phyloP scores from a whole-genome alignment of 306 rosid species.

The Vigna reflexopilosa region DNA sequence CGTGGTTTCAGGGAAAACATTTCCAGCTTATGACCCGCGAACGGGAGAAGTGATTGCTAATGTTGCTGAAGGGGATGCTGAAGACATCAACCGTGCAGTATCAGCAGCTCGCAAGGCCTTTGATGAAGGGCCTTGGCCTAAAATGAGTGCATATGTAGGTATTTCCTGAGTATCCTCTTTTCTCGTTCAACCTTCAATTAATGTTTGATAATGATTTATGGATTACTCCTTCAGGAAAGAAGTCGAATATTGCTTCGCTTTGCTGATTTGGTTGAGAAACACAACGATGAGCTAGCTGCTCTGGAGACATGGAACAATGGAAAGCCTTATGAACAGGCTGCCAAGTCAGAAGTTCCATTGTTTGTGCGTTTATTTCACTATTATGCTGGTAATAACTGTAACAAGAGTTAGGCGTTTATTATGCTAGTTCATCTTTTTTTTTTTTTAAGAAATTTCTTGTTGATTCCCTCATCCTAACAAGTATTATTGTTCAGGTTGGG shows the following conservation, averaged over 20 bases:
- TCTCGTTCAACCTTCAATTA: conserved; percentile 24
- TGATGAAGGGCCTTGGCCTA: conserved; percentile 99
- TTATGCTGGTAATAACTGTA: conserved; percentile 71
- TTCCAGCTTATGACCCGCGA: conserved; percentile 88
- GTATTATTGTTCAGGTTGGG: conserved; percentile 71
- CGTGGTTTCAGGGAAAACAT: conserved; percentile 75
- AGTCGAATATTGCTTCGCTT: conserved; percentile 76
- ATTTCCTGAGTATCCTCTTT: not conserved
- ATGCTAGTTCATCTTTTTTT: not conserved
- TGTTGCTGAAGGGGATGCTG: conserved; percentile 83
- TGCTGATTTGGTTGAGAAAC: conserved; percentile 89
- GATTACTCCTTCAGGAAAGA: conserved; percentile 66
- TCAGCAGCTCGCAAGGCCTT: conserved; percentile 96
- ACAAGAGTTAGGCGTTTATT: not conserved
- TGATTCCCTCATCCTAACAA: conserved; percentile 1
- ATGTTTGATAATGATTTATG: not conserved
- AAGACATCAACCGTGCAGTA: conserved; percentile 85
- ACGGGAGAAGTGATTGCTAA: conserved; percentile 86
- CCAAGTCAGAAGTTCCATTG: conserved; percentile 62
- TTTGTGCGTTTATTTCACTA: conserved; percentile 78
- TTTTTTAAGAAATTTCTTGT: conserved; percentile 10
- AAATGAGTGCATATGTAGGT: conserved; percentile 82
- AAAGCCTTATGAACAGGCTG: conserved; percentile 76
- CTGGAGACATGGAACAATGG: conserved; percentile 93
- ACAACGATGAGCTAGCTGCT: conserved; percentile 77